phyloP scores from a whole-genome alignment of 306 rosid species.

The Gynostemma pentaphyllum region DNA sequence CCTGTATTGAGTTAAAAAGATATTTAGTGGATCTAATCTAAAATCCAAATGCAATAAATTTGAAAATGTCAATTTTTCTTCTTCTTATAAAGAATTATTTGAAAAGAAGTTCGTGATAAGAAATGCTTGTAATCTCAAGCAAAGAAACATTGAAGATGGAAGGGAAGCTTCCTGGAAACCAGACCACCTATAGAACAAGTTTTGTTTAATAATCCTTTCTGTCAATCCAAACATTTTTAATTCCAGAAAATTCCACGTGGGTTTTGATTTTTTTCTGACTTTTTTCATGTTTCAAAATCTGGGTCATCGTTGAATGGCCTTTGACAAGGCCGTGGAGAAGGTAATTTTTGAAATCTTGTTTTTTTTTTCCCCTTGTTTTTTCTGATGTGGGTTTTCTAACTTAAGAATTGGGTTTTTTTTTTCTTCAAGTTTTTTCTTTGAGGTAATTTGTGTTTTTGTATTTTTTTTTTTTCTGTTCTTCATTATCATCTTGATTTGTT shows the following conservation, averaged over 20 bases:
- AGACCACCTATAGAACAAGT: background rate
- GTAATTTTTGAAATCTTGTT: background rate
- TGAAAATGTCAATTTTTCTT: no score
- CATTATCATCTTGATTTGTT: no score
- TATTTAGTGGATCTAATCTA: background rate
- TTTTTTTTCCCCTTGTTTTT: background rate
- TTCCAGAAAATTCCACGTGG: background rate
- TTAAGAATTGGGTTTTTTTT: background rate
- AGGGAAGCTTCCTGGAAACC: constrained; percentile 25
- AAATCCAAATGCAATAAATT: background rate
- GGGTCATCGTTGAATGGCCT: constrained; percentile 4
- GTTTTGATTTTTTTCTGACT: background rate
- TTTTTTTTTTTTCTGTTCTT: background rate
- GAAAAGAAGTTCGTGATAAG: background rate
- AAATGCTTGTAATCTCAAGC: background rate
- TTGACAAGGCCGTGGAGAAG: constrained; percentile 2
- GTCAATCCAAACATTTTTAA: constrained; percentile 5
- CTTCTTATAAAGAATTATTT: background rate
- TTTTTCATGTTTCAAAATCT: background rate
- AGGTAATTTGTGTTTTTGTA: constrained; percentile 21
- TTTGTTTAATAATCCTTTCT: background rate
- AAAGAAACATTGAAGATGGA: background rate
- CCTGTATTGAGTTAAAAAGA: background rate
- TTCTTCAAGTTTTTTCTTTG: constrained; percentile 1
- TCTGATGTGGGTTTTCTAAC: constrained; percentile 14